phyloP scores from a whole-genome alignment of 2,329 filamentous ascomycete species.

The Fusarium sp. region DNA sequence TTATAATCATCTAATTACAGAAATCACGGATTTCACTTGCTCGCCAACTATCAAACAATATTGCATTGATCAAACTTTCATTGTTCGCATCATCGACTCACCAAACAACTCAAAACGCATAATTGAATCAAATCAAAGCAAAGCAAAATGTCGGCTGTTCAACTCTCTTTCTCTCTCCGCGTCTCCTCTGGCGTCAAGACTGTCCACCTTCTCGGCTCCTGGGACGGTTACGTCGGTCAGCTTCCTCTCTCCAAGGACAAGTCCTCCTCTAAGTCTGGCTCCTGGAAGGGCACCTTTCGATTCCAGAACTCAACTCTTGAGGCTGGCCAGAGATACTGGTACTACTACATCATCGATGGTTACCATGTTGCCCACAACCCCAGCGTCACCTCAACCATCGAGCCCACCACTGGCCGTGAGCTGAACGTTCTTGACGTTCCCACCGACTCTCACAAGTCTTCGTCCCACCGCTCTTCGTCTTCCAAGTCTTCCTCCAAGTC shows the following conservation, averaged over 20 bases:
- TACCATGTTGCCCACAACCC: constrained; percentile 98
- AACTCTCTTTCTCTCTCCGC: constrained; percentile 95
- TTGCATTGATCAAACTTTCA: constrained; percentile 18
- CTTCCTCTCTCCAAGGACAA: constrained; percentile 93
- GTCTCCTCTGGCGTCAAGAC: constrained; percentile 97
- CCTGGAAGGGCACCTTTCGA: constrained; percentile 96
- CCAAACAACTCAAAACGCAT: constrained; percentile 39
- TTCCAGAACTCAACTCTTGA: constrained; percentile 89
- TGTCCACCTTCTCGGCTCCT: constrained; percentile 95
- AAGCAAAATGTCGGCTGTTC: constrained; percentile 84
- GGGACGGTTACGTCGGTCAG: constrained; percentile 96
- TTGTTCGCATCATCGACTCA: constrained; percentile 44
- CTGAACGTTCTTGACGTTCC: constrained; percentile 97
- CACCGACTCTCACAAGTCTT: constrained; percentile 54
- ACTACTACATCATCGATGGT: constrained; percentile 99
- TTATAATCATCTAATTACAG: constrained; percentile 56
- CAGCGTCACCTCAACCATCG: constrained; percentile 84
- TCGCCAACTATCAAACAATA: constrained; percentile 52
- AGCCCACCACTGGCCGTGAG: constrained; percentile 96
- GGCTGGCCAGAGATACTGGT: constrained; percentile 96
- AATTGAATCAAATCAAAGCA: constrained; percentile 55
- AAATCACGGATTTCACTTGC: constrained; percentile 65
- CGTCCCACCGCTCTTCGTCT: constrained; percentile 54
- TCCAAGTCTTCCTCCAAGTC: constrained; percentile 52
- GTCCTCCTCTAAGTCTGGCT: constrained; percentile 82